Base-by-base conservation (phyloP, 345 rosid species). In the Lepidium didymum region DNA sequence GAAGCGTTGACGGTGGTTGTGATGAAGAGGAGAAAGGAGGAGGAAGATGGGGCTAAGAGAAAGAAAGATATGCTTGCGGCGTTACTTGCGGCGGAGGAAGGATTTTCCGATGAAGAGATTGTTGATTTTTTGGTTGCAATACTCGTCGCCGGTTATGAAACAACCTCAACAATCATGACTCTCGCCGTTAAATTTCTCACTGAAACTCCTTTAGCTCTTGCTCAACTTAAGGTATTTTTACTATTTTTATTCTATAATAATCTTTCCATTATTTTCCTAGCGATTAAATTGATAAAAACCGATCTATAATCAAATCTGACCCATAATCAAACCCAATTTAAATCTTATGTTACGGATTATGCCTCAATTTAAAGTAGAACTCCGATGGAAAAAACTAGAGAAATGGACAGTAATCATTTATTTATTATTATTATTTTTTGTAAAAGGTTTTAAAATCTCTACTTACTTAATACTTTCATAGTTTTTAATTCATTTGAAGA, bases 121-220 rank as follows among this genome's bases (percentile, higher is more conserved):
- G 98, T 88, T 8, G 99, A 95, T 72, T 95, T 95, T 78, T 16
- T 95, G 80, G 77, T 95, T 53, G 96, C 96, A 35, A 35, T 95
- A 45, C 83, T 95, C 1, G 98, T 95, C n/a, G 97, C 98, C 8
- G 99, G 96, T 60, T 91, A 95, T 62, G 99, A 95, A 76, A 95
- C 99, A 18, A 91, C 98, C 4, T 88, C 99, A 0, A 89, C 97
- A 2, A 86, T 81, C 25, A 95, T 95, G 97, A 95, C 99, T 56
- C 96, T 95, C 3, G 99, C 98, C 59, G 92, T 89, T 8, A 95
- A 91, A 74, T 89, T 89, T 80, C 85, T 91, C n/a, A 91, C 96
- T 0, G 98, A 95, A 76, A 85, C 93, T 14, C 98, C 98, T 62
- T 73, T 79, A 9, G 98, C 99, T 64, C 80, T 95, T 81, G 89